phyloP scores from a whole-genome alignment of 768 basidiomycete species.

The Phylloporus sp. region DNA sequence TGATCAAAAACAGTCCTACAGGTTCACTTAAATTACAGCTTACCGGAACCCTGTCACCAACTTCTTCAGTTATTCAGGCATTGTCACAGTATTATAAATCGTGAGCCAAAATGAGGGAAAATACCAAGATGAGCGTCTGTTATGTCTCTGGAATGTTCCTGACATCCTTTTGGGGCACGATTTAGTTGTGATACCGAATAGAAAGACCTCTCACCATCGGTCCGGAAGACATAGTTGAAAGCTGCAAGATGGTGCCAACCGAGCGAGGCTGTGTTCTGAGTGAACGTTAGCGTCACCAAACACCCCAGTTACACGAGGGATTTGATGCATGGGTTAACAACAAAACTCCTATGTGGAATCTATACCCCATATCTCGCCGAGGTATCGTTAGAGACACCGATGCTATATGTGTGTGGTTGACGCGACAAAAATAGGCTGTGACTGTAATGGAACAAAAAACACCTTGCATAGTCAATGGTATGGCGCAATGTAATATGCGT shows the following conservation, averaged over 20 bases:
- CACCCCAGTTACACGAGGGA: slow-evolving; percentile 8
- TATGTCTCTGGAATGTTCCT: neutral
- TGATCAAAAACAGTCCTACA: slow-evolving; percentile 2
- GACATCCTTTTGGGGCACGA: slow-evolving; percentile 13
- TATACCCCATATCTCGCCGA: slow-evolving; percentile 21
- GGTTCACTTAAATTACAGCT: slow-evolving; percentile 10
- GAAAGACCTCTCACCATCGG: slow-evolving; percentile 8
- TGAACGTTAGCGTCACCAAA: slow-evolving; percentile 5
- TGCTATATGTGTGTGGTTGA: slow-evolving; percentile 11
- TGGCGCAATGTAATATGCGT: slow-evolving; percentile 5
- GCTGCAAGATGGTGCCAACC: slow-evolving; percentile 8
- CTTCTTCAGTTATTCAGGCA: neutral
- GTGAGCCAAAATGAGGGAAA: neutral
- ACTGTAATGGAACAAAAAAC: slow-evolving; percentile 11
- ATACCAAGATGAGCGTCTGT: neutral
- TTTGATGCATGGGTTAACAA: slow-evolving; percentile 8
- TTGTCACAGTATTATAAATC: neutral
- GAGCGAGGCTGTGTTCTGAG: slow-evolving; percentile 9
- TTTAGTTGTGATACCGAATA: slow-evolving; percentile 18
- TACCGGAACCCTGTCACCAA: slow-evolving; percentile 5
- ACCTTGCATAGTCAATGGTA: slow-evolving; percentile 2
- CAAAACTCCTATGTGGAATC: slow-evolving; percentile 11
- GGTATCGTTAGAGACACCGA: neutral
- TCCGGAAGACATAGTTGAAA: slow-evolving; percentile 2
- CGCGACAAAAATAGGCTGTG: slow-evolving; percentile 7